Evolutionary conservation across 2,329 filamentous ascomycete genomes (phyloP), one percentile per base, ranked within the genome.

Genomic region (Venturia asperata): DNA sequence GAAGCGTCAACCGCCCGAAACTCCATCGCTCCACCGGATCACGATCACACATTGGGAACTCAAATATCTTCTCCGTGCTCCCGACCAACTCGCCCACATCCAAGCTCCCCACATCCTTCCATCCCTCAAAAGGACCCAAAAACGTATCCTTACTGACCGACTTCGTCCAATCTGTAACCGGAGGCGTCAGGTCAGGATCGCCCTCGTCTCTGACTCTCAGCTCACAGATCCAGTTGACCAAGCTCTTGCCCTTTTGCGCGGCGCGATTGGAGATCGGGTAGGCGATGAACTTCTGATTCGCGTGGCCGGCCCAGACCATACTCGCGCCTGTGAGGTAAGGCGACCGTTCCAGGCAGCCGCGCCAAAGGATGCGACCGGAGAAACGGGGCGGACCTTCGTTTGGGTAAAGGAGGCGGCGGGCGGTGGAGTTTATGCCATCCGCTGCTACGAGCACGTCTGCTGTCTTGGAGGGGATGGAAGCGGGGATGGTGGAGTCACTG

Each of bases 221-320:
- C 68, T 80, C 78, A 3, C 77, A 78, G 58, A 80, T 80, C 78
- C 78, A 80, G 64, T 80, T 80, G 9, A 80, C 77, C 5, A 80
- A 68, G 7, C 74, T 76, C 56, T 75, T 76, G 43, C 75, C 75
- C 4, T 71, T 71, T 21, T 71, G 70, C 41, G 71, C 71, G 3
- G 75, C 73, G 19, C 75, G 72, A 24, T 74, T 71, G 13, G 74
- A 75, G 49, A 80, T 79, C 1, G 77, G 78, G 65, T 80, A 80
- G 5, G 78, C 77, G 67, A 80, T 79, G 71, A 80, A 80, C 56
- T 80, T 79, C 65, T 79, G 78, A 66, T 80, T 76, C 0, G 77
- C 78, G 64, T 80, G 78, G 4, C 78, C 78, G 13, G 77, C 76
- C 78, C 78, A 79, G 3, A 80, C 74, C 77, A 80, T 79, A 11